Evolutionary conservation across 352 stramenopile genomes (phyloP).

Genomic region (Globisporangium takayamanum): DNA sequence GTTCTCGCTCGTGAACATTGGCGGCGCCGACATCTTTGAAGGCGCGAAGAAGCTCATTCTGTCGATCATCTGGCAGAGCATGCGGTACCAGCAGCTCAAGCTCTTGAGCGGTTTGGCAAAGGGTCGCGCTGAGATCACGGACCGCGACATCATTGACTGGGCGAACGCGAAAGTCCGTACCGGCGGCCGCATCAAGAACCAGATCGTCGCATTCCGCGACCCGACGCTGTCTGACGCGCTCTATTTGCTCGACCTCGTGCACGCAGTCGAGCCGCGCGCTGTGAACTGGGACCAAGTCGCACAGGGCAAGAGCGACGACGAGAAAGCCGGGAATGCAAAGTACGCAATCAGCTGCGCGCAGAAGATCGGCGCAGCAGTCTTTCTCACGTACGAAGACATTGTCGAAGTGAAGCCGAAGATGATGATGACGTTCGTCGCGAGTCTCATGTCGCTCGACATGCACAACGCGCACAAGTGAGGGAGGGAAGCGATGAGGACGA

Average conservation of each 20-base stretch:
- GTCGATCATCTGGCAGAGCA: constrained; percentile 93
- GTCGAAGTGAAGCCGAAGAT: constrained; percentile 92
- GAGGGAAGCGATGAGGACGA: background rate
- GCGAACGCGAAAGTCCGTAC: constrained; percentile 79
- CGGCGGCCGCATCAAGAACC: constrained; percentile 54
- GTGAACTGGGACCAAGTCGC: constrained; percentile 90
- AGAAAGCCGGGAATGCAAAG: constrained; percentile 88
- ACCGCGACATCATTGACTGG: constrained; percentile 82
- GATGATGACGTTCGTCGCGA: constrained; percentile 88
- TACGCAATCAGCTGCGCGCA: constrained; percentile 91
- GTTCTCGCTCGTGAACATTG: constrained; percentile 89
- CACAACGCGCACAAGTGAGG: constrained; percentile 22
- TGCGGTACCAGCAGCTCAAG: constrained; percentile 89
- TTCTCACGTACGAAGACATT: constrained; percentile 92
- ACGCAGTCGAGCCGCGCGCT: constrained; percentile 76
- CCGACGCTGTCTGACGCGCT: constrained; percentile 60
- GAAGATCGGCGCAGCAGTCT: constrained; percentile 91
- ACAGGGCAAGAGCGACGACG: constrained; percentile 52
- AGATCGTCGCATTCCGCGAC: constrained; percentile 86
- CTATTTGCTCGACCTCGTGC: constrained; percentile 86
- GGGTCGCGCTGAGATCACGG: constrained; percentile 48
- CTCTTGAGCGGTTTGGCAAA: constrained; percentile 61
- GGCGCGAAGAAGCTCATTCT: constrained; percentile 91
- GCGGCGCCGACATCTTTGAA: constrained; percentile 89
- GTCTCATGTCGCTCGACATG: constrained; percentile 80